These are phyloP conservation scores for Amylostereum chailletii DNA, from an alignment of 1,284 basidiomycete species.

Conservation along the genomic window DNA sequence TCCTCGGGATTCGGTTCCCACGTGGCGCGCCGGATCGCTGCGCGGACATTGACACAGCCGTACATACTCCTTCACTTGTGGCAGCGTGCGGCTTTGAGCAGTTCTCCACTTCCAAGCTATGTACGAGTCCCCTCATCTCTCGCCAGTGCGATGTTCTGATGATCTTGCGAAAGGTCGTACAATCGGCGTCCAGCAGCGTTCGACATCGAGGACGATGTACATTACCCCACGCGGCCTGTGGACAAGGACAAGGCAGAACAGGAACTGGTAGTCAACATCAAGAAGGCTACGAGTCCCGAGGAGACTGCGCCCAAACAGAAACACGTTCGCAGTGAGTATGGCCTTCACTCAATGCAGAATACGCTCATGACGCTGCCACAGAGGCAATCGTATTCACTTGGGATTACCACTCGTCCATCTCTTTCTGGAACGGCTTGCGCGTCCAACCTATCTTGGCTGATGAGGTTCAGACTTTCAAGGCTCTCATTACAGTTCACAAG, in stretches of 20 bases:
- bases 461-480: constrained; percentile 95
- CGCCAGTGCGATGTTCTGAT: not conserved
- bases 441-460: constrained; percentile 93
- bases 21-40: too few relatives aligned
- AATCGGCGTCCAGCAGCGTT: constrained; percentile 33
- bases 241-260: constrained; percentile 95
- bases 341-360: constrained; percentile 3
- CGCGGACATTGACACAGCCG: too few relatives aligned
- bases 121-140: constrained; percentile 1
- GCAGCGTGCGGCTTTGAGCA: too few relatives aligned
- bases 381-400: constrained; percentile 97
- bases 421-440: constrained; percentile 91
- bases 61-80: too few relatives aligned
- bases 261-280: constrained; percentile 88
- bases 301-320: constrained; percentile 95
- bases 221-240: constrained; percentile 91
- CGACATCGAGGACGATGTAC: constrained; percentile 69
- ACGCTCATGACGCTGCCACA: constrained; percentile 22
- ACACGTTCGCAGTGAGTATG: constrained; percentile 84
- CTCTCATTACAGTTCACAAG: constrained; percentile 92
- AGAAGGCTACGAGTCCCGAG: constrained; percentile 92
- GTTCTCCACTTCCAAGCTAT: not conserved
- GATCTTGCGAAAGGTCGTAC: constrained; percentile 19
- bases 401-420: constrained; percentile 96
- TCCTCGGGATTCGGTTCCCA: too few relatives aligned